phyloP scores from a whole-genome alignment of 2,329 filamentous ascomycete genomes.

The Exophiala viscosa region DNA sequence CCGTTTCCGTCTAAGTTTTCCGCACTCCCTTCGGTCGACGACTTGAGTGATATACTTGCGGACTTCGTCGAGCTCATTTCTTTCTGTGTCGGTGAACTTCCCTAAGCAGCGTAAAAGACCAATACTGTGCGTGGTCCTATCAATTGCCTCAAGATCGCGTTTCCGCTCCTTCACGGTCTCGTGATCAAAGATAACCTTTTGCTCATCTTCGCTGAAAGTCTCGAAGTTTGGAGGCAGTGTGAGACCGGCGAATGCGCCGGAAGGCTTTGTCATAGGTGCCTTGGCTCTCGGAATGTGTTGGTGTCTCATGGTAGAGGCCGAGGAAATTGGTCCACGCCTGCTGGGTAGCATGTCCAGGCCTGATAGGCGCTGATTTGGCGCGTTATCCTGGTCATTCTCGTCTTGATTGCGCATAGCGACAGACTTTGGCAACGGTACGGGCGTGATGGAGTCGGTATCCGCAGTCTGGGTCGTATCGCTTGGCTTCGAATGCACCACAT shows the following conservation, averaged over 20 bases:
- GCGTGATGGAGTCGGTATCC: too few species aligned
- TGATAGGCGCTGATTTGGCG: too few species aligned
- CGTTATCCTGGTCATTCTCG: too few species aligned
- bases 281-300: too few species aligned
- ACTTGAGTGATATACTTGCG: slow-evolving; percentile 17
- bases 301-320: too few species aligned
- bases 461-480: too few species aligned
- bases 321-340: too few species aligned
- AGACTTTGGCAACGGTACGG: too few species aligned
- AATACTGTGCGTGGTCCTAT: slow-evolving; percentile 9
- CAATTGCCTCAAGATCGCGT: slow-evolving; percentile 19
- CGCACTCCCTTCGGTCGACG: slow-evolving; percentile 11
- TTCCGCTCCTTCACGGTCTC: slow-evolving; percentile 22
- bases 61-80: slow-evolving; percentile 18
- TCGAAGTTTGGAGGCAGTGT: slow-evolving; percentile 14
- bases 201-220: slow-evolving; percentile 6
- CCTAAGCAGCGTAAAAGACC: slow-evolving; percentile 16
- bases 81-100: slow-evolving; percentile 9
- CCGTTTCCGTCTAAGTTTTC: slow-evolving; percentile 12
- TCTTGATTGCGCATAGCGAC: too few species aligned
- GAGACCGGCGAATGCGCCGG: neutral
- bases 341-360: too few species aligned
- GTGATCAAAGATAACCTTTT: slow-evolving; percentile 14
- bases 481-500: too few species aligned
- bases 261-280: neutral